Evolutionary conservation across 345 rosid species (phyloP).

Genomic region (Linum usitatissimum): DNA sequence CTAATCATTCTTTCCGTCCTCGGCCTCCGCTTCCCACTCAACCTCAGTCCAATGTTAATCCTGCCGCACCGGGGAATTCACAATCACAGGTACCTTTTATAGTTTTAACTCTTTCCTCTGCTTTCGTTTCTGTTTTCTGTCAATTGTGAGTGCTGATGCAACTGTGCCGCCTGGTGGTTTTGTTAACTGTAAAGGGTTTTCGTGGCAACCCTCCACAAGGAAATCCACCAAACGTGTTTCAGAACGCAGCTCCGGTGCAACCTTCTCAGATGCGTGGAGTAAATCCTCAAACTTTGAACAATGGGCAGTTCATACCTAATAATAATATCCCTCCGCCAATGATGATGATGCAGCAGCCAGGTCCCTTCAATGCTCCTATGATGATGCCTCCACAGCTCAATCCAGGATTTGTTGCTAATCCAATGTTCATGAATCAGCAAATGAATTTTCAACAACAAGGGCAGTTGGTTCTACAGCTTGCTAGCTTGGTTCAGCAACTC

Average conservation of each 20-base stretch:
- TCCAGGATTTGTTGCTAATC: constrained; percentile 2
- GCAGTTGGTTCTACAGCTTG: constrained; percentile 14
- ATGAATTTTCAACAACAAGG: constrained; percentile 29
- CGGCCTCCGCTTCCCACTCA: background rate
- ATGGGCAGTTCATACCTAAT: constrained; percentile 12
- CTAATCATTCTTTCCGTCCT: background rate
- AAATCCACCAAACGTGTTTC: background rate
- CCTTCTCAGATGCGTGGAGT: constrained; percentile 27
- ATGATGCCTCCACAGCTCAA: constrained; percentile 10
- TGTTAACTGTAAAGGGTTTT: background rate
- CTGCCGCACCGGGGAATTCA: background rate
- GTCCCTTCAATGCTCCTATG: constrained; percentile 19
- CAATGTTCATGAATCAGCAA: constrained; percentile 21
- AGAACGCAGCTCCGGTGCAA: constrained; percentile 13
- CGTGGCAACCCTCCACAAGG: constrained; percentile 4
- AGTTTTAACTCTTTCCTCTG: background rate
- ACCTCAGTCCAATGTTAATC: background rate
- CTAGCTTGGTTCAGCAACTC: constrained; percentile 27
- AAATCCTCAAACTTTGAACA: constrained; percentile 28
- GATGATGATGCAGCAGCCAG: constrained; percentile 27
- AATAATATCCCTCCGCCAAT: constrained; percentile 24
- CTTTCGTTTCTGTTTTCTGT: background rate
- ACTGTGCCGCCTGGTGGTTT: background rate
- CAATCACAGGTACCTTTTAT: constrained; percentile 3
- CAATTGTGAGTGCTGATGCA: background rate